phyloP scores from a whole-genome alignment of 768 basidiomycete species.

The Termitomyces sp. region DNA sequence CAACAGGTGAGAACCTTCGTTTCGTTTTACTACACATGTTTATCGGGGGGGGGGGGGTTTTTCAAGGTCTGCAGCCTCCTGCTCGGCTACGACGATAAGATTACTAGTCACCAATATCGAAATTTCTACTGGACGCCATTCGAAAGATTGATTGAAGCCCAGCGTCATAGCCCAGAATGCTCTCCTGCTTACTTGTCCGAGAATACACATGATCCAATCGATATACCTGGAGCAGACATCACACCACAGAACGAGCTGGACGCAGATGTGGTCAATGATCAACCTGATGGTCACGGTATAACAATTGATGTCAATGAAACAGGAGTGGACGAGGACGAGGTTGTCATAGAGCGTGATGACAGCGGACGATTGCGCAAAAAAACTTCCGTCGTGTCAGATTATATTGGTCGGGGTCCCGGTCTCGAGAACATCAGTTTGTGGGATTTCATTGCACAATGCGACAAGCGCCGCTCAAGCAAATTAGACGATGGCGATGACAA shows the following conservation, averaged over 20 bases:
- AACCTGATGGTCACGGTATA: neutral
- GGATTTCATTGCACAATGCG: neutral
- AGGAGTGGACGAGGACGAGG: neutral
- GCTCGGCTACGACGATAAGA: constrained; percentile 31
- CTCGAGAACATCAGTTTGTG: neutral
- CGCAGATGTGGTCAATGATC: neutral
- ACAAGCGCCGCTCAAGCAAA: no score
- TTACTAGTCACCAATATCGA: constrained; percentile 30
- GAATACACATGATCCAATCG: no score
- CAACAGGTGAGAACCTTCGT: constrained; percentile 24
- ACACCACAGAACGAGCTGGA: no score
- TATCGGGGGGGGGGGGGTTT: no score
- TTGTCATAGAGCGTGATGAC: neutral
- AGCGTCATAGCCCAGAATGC: constrained; percentile 23
- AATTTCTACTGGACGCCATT: constrained; percentile 33
- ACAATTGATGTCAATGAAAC: neutral
- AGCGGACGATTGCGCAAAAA: neutral
- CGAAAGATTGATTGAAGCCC: constrained; percentile 21
- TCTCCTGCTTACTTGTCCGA: no score
- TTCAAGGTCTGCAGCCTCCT: constrained; percentile 28
- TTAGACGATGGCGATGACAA: no score
- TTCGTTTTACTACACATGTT: no score
- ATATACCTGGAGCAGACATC: no score
- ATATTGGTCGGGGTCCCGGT: neutral
- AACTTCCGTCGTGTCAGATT: constrained; percentile 4